Evolutionary conservation across 108 stramenopile genomes (phyloP).

Genomic region (Nannochloropsis salina): DNA sequence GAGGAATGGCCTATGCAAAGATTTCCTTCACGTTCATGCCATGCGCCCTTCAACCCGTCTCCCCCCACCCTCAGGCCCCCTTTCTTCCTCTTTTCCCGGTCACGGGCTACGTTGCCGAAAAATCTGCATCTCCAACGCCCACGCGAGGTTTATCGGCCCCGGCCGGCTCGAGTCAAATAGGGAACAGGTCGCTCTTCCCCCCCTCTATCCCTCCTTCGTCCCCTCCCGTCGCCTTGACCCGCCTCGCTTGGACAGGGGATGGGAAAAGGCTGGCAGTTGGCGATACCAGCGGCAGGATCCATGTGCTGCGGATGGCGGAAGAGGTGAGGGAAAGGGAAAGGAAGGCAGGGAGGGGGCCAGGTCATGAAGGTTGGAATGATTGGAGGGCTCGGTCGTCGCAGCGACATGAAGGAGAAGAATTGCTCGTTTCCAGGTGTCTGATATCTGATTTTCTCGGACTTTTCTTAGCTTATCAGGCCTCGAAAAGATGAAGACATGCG

Average conservation of each 20-base stretch:
- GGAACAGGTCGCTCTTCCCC: not conserved
- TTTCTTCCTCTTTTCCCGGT: not conserved
- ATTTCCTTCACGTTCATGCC: not conserved
- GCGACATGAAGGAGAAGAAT: no score
- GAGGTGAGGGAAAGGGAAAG: conserved; percentile 7
- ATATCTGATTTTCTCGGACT: no score
- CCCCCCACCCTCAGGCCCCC: not conserved
- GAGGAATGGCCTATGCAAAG: not conserved
- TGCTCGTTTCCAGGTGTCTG: no score
- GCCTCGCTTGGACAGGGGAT: not conserved
- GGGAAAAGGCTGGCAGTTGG: conserved; percentile 22
- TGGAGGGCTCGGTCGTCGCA: no score
- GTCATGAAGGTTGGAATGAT: not conserved
- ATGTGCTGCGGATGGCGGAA: conserved; percentile 27
- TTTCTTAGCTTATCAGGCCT: not conserved
- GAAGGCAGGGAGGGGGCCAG: not conserved
- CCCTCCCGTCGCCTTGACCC: not conserved
- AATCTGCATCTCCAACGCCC: no score
- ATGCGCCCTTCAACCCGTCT: not conserved
- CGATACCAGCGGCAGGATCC: conserved; percentile 28
- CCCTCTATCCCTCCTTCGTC: not conserved
- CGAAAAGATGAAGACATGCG: not conserved
- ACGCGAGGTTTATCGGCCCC: no score
- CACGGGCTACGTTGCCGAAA: not conserved
- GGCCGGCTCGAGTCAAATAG: no score